Evolutionary conservation across 2,329 filamentous ascomycete genomes (phyloP).

Genomic region (Emydomyces testavorans): DNA sequence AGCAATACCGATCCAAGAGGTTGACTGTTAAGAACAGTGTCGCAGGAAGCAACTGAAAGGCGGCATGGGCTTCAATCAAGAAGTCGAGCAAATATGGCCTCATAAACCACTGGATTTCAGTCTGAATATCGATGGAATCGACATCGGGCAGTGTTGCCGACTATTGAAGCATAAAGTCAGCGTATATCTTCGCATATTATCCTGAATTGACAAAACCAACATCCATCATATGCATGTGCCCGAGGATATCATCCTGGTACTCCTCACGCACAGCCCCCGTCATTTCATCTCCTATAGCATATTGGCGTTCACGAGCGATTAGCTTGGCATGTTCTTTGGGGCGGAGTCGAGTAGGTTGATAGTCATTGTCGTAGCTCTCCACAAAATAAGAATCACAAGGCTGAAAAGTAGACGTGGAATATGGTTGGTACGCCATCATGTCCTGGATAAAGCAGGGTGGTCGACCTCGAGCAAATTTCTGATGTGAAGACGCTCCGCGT

Average conservation of each 20-base stretch:
- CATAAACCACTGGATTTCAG: conserved; percentile 99
- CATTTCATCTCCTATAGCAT: conserved; percentile 77
- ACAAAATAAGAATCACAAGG: conserved; percentile 60
- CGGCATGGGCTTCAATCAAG: conserved; percentile 89
- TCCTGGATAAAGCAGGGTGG: conserved; percentile 14
- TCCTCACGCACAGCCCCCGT: conserved; percentile 76
- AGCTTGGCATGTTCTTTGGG: conserved; percentile 66
- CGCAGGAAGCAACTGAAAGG: conserved; percentile 85
- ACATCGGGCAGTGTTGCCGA: conserved; percentile 87
- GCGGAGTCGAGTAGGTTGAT: conserved; percentile 45
- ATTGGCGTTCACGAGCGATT: conserved; percentile 70
- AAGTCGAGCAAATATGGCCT: conserved; percentile 96
- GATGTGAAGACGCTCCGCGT: conserved; percentile 21
- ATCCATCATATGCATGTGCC: conserved; percentile 95
- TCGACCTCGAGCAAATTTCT: conserved; percentile 17
- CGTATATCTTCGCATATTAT: not conserved
- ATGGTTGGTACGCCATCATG: conserved; percentile 47
- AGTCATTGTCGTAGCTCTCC: conserved; percentile 48
- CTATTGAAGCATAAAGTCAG: conserved; percentile 31
- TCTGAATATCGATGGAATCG: conserved; percentile 96
- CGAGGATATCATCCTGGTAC: conserved; percentile 86
- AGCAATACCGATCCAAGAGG: conserved; percentile 94
- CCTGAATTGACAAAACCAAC: conserved; percentile 27
- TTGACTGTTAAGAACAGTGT: conserved; percentile 95
- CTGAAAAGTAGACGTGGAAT: conserved; percentile 44